Base-by-base conservation (phyloP, 2,329 filamentous ascomycete genomes). In the Clarireedia monteithiana region DNA sequence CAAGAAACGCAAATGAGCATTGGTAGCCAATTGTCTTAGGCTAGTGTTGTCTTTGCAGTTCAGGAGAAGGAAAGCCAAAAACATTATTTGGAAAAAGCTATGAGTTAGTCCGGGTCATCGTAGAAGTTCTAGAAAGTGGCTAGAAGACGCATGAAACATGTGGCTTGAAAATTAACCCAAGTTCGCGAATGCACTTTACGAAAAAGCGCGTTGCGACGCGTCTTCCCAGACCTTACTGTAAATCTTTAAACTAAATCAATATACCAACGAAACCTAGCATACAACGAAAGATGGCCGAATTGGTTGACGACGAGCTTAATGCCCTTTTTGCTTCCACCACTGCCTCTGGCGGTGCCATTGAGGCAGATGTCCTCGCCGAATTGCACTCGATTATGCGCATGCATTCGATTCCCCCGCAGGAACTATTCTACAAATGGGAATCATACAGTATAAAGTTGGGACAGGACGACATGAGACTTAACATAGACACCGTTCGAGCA, bases 341-440 rank as follows among this genome's bases (percentile, higher is more conserved):
- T 40, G 27, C 17, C 26, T 57, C 55, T 23, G 44, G 58, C 20
- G 53, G 54, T 12, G 55, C 60, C 15, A 77, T 97, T 5, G 82
- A 89, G 59, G 75, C 84, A 61, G 92, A 97, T 70, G 81, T 97
- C 56, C 75, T 90, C 61, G 75, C 79, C 53, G 91, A 96, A 73
- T 77, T 99, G 63, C 81, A 87, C 68, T 95, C 90, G 57, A 95
- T 96, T 69, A 81, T 94, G 74, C 84, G 86, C 54, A 78, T 97
- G 58, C 89, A 96, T 73, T 84, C 83, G 48, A 80, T 97, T 59
- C 82, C 84, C 15, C 79, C 85, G 36, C 85, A 97, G 70, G 94
- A 97, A 69, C 78, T 97, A 26, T 96, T 90, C 72, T 96, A 90
- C 82, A 97, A 97, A 78, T 99, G 94, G 94, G 94, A 99, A 72